Percentiles rank a stretch among this genome's conserved stretches.
Conservation (phyloP, 2,329 filamentous ascomycete species). For the Xylariaceae sp. region DNA sequence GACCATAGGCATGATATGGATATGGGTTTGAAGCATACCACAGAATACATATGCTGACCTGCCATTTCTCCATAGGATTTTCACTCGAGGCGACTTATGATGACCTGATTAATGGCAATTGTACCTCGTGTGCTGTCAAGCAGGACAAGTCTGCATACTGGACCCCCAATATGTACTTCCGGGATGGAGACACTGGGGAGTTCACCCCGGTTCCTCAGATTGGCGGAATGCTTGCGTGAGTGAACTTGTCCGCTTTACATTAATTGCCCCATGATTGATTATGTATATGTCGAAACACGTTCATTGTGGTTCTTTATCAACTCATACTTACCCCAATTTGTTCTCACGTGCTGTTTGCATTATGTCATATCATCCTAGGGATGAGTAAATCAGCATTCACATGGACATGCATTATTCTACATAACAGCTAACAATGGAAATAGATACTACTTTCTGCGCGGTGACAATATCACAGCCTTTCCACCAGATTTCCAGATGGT, state of each 20-base stretch:
- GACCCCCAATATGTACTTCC: conserved; percentile 79
- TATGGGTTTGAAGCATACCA: conserved; percentile 40
- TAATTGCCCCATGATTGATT: not conserved
- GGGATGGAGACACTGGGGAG: conserved; percentile 64
- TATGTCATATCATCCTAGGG: too few relatives aligned
- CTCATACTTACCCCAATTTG: not conserved
- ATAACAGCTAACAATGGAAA: conserved; percentile 38
- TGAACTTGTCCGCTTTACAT: conserved; percentile 32
- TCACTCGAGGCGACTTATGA: conserved; percentile 57
- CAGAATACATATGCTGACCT: conserved; percentile 60
- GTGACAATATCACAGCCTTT: conserved; percentile 70
- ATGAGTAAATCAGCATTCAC: not conserved
- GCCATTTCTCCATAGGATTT: conserved; percentile 57
- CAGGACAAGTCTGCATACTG: conserved; percentile 91
- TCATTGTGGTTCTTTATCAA: too few relatives aligned
- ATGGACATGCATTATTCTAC: not conserved
- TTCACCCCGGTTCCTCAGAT: conserved; percentile 72
- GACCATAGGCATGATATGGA: not conserved
- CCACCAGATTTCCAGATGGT: conserved; percentile 81
- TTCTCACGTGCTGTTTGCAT: too few relatives aligned
- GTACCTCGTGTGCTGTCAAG: conserved; percentile 78
- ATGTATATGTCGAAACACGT: too few relatives aligned
- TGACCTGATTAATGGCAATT: conserved; percentile 63
- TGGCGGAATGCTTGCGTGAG: conserved; percentile 84
- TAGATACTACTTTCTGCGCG: conserved; percentile 78